phyloP scores from a whole-genome alignment of 2,329 filamentous ascomycete species.

The Penicillium capsulatum region DNA sequence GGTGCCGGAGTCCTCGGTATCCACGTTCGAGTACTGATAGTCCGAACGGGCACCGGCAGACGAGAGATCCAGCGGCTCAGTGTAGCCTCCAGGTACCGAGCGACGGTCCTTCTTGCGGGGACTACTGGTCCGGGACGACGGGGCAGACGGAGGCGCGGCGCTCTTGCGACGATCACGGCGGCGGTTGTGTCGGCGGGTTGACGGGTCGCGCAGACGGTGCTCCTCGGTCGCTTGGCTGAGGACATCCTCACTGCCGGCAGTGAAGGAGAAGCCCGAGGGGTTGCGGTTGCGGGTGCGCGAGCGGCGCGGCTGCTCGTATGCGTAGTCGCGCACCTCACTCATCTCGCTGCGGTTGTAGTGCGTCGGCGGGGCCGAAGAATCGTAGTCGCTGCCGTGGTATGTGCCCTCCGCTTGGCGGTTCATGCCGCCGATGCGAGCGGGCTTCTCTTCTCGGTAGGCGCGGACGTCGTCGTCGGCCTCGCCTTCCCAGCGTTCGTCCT shows the following conservation, averaged over 20 bases:
- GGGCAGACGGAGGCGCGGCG: constrained; percentile 20
- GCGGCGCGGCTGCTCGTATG: constrained; percentile 27
- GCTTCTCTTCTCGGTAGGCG: constrained; percentile 79
- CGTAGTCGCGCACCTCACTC: constrained; percentile 47
- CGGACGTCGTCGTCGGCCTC: constrained; percentile 66
- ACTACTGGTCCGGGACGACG: constrained; percentile 34
- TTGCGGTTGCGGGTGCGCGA: constrained; percentile 21
- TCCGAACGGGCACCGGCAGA: constrained; percentile 36
- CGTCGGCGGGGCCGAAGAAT: constrained; percentile 59
- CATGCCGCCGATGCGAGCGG: constrained; percentile 81
- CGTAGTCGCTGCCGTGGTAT: constrained; percentile 73
- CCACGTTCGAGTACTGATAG: constrained; percentile 42
- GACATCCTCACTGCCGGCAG: constrained; percentile 45
- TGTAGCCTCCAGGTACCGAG: constrained; percentile 40
- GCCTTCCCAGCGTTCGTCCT: constrained; percentile 55
- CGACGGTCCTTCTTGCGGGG: constrained; percentile 36
- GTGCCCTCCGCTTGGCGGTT: constrained; percentile 78
- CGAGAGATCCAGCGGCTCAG: constrained; percentile 43
- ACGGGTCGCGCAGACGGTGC: constrained; percentile 29
- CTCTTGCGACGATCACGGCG: constrained; percentile 30
- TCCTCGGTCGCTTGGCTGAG: constrained; percentile 39
- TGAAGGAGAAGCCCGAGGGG: constrained; percentile 47
- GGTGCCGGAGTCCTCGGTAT: constrained; percentile 46
- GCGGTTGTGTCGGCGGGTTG: constrained; percentile 25
- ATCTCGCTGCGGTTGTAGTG: constrained; percentile 44